phyloP scores from a whole-genome alignment of 1,284 basidiomycete species.

The Coniferiporia weirii region DNA sequence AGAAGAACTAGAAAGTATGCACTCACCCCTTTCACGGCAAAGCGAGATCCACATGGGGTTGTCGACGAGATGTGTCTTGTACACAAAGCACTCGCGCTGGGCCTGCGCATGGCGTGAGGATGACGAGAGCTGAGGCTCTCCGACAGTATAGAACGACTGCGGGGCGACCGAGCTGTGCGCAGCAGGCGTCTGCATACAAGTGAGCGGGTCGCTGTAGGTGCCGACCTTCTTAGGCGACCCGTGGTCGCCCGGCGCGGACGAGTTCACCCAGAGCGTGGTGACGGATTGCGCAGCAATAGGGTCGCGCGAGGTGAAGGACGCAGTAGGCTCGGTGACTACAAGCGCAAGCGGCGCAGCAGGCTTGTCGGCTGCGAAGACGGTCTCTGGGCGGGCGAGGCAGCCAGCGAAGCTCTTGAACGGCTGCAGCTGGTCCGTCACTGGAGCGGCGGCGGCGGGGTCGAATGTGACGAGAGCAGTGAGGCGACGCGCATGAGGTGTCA shows the following conservation, averaged over 20 bases:
- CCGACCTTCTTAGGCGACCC: background rate
- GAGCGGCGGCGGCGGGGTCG: conserved; percentile 3
- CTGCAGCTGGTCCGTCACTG: background rate
- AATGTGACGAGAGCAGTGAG: conserved; percentile 11
- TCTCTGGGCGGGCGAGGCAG: conserved; percentile 15
- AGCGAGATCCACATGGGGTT: conserved; percentile 6
- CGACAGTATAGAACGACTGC: background rate
- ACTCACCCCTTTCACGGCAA: conserved; percentile 10
- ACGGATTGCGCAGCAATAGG: conserved; percentile 14
- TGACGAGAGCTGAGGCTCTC: background rate
- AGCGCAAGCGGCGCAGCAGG: background rate
- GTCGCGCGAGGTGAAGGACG: conserved; percentile 12
- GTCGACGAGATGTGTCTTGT: conserved; percentile 9
- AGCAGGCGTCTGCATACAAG: conserved; percentile 5
- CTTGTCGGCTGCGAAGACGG: conserved; percentile 4
- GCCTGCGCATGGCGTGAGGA: background rate
- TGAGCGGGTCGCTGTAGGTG: conserved; percentile 1
- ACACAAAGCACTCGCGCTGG: conserved; percentile 12
- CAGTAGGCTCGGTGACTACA: background rate
- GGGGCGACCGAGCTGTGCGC: background rate
- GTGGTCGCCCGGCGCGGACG: background rate
- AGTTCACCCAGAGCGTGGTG: conserved; percentile 2
- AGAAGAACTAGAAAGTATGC: background rate
- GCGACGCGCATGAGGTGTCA: conserved; percentile 3
- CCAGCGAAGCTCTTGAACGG: conserved; percentile 11